Base-by-base conservation (phyloP, 257 asterid genomes). In the Plantago elongata region DNA sequence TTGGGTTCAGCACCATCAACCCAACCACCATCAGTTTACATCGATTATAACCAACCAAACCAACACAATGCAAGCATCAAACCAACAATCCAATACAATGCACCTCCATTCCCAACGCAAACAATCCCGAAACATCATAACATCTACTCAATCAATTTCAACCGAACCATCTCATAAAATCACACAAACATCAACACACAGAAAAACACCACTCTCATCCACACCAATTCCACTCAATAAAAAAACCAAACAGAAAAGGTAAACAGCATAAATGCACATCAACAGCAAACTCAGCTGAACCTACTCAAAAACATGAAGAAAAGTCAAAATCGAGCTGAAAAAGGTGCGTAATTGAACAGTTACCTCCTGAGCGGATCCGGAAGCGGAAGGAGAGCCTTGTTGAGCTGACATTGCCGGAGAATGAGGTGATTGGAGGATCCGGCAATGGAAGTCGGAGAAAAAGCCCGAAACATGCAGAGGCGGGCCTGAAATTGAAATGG, bases 391-490 rank as follows among this genome's bases (percentile, higher is more conserved):
- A 55, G 14, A 14, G 45, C 18, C 15, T 27, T 27, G 5, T 14
- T 43, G 15, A 7, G 57, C 57, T 11, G 62, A 57, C 62, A 57
- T 57, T 57, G 62, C 45, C 15, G 9, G 40, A 34, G 8, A 4
- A 34, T 5, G 8, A 34, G 40, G 7, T 34, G 40, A 34, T 34
- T 34, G 8, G 5, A 7, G 40, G 40, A 34, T 34, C 40, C 40
- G 40, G 40, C 40, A 34, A 34, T 34, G 40, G 40, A 34, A 6
- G 40, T 34, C 5, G 9, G 15, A n/a, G 61, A 1, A 34, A 42
- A 37, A 15, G 15, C 13, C 38, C 40, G 58, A 52, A 2, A 11
- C 15, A 18, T 52, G 22, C 38, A 52, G 13, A 52, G 59, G 0
- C 40, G 40, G 40, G 40, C 40, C 40, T 5, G 58, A 22, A 52